Percentiles rank a stretch among this genome's conserved stretches.
Conservation (phyloP, 805 yeast species). For the Wickerhamomyces xylosicus region DNA sequence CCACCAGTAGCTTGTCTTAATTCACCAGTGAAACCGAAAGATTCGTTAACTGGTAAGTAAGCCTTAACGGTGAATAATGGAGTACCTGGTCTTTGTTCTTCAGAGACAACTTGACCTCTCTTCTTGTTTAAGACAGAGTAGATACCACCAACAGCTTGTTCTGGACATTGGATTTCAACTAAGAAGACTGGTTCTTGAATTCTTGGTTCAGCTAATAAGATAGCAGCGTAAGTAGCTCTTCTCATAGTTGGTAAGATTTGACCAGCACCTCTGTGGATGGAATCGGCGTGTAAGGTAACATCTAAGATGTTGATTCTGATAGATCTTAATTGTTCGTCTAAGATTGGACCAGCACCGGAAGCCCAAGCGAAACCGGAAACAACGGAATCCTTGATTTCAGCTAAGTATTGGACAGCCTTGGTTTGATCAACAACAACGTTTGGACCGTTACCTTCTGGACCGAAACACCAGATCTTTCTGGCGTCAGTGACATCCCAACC, state of each 20-base stretch:
- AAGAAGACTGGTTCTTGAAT: constrained; percentile 99
- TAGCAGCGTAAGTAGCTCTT: constrained; percentile 97
- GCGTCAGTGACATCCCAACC: constrained; percentile 99
- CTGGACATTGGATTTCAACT: constrained; percentile 99
- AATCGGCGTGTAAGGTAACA: constrained; percentile 99
- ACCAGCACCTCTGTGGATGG: constrained; percentile 99
- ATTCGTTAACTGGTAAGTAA: constrained; percentile 99
- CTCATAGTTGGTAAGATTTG: constrained; percentile 99
- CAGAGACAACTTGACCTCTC: constrained; percentile 99
- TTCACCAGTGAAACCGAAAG: constrained; percentile 99
- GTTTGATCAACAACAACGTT: constrained; percentile 98
- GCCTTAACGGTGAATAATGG: constrained; percentile 99
- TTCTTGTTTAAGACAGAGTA: constrained; percentile 98
- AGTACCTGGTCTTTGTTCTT: constrained; percentile 99
- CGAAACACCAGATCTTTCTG: constrained; percentile 99
- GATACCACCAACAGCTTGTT: constrained; percentile 99
- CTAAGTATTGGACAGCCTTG: constrained; percentile 98
- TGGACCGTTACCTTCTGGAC: constrained; percentile 99
- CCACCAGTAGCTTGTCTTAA: constrained; percentile 99
- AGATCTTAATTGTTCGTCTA: constrained; percentile 95
- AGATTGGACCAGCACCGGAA: constrained; percentile 97
- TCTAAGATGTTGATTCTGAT: constrained; percentile 96
- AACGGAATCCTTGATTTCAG: constrained; percentile 98
- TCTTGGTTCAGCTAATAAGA: constrained; percentile 97
- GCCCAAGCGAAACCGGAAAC: constrained; percentile 99